phyloP scores from a whole-genome alignment of 257 asterid species.

The Nicotiana undulata region DNA sequence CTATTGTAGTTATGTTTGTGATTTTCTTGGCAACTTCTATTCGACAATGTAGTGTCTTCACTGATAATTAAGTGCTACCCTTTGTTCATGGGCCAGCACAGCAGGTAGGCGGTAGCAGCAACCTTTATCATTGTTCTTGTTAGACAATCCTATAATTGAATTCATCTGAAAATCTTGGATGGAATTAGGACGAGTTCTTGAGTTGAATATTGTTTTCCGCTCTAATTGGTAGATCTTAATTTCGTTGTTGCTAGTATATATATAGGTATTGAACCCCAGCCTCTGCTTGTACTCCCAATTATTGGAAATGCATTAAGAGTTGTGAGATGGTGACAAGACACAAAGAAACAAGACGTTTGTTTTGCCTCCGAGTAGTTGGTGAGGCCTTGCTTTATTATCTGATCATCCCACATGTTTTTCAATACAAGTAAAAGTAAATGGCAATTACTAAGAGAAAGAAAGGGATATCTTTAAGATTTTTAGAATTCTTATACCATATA shows the following conservation, averaged over 20 bases:
- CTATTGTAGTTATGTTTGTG: not conserved
- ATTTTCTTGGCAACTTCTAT: not conserved
- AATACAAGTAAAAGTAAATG: too few species aligned
- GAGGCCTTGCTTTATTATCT: not conserved
- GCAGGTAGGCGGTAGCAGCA: not conserved
- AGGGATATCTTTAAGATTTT: too few species aligned
- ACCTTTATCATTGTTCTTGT: not conserved
- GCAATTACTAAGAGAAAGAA: too few species aligned
- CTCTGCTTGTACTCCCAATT: not conserved
- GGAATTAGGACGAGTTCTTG: not conserved
- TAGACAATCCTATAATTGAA: not conserved
- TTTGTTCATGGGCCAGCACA: not conserved
- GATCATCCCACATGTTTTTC: not conserved
- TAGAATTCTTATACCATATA: too few species aligned
- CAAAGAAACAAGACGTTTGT: slow-evolving; percentile 1
- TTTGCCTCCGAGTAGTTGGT: not conserved
- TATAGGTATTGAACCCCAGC: not conserved
- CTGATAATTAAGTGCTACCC: not conserved
- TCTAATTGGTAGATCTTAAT: not conserved
- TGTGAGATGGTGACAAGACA: not conserved
- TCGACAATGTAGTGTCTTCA: not conserved
- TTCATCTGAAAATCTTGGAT: not conserved
- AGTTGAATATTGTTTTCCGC: not conserved
- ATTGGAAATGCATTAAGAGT: not conserved
- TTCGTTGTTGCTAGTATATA: not conserved